These are phyloP conservation scores for Trichoderma harzianum DNA, from an alignment of 2,329 filamentous ascomycete genomes.

Conservation along the genomic window DNA sequence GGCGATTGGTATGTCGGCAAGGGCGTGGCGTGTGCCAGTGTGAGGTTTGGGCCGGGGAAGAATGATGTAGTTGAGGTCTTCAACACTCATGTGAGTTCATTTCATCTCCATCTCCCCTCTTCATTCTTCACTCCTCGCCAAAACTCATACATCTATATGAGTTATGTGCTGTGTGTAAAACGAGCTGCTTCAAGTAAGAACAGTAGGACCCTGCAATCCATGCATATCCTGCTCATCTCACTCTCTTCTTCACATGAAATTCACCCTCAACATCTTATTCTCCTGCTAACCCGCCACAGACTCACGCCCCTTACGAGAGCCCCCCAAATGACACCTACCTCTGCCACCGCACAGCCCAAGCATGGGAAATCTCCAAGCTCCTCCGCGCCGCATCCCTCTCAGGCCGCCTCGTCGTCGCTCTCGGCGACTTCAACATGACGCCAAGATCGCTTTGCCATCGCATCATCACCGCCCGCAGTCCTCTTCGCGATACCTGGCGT, in stretches of 20 bases:
- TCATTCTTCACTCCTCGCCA: not conserved
- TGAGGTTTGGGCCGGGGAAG: constrained; percentile 63
- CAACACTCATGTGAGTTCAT: constrained; percentile 70
- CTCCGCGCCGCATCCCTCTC: constrained; percentile 76
- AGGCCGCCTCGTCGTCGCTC: constrained; percentile 77
- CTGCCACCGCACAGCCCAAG: constrained; percentile 86
- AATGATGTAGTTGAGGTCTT: constrained; percentile 82
- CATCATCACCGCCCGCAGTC: constrained; percentile 73
- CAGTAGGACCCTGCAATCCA: not conserved
- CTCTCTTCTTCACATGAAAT: not conserved
- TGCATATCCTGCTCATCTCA: not conserved
- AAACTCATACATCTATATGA: not conserved
- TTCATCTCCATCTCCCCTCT: not conserved
- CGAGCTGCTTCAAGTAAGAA: not conserved
- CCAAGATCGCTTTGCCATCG: constrained; percentile 80
- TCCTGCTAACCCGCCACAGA: constrained; percentile 34
- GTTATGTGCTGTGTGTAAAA: not conserved
- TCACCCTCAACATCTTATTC: not conserved
- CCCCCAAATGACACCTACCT: constrained; percentile 80
- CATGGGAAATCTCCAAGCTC: constrained; percentile 91
- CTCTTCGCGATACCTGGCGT: constrained; percentile 81
- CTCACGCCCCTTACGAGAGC: constrained; percentile 81
- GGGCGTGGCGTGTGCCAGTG: constrained; percentile 79
- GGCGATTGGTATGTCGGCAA: constrained; percentile 98
- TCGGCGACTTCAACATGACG: constrained; percentile 98